Evolutionary conservation across 306 rosid species (phyloP), one percentile per base, ranked within the genome.

Genomic region (Rubus idaeus): DNA sequence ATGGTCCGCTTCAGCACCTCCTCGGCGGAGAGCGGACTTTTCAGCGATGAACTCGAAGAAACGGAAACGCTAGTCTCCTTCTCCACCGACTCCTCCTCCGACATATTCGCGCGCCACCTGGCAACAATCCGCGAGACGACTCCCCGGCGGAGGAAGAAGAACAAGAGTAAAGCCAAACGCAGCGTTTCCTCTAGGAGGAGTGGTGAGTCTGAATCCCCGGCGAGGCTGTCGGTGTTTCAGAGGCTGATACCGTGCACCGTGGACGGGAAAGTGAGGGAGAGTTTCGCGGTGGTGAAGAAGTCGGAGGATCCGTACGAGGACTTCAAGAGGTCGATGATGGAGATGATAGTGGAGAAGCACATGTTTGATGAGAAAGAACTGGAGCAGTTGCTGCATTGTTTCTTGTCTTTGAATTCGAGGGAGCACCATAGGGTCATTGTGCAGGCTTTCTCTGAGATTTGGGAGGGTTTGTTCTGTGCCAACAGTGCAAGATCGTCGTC

Each of bases 241-340:
- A 84, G 82, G 85, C 62, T 84, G 74, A 87, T 85, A 23, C 86
- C 89, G 4, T 85, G 89, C 76, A 78, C 56, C n/a, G 91, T 85
- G 79, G 89, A 82, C 5, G 91, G 89, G 58, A 88, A 88, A 20
- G 82, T 85, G 40, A 79, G 89, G 49, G 91, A 88, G 79, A 88
- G 89, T 65, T 88, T 78, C 40, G 91, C 89, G 21, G 89, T 88
- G 81, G 85, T 88, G 81, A 88, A 88, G 85, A 88, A 82, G 66
- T 88, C 91, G 74, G 82, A 79, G 79, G 86, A 88, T 75, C 91
- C 91, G 37, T 83, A 77, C 73, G 88, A 81, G 64, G 91, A 88
- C 53, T 88, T 88, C 77, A 88, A 83, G 85, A 83, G 86, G 45
- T 88, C 91, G 62, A 85, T 88, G 91, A 79, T 84, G 86, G 91